Evolutionary conservation across 2,329 filamentous ascomycete genomes (phyloP).

Genomic region (Fusarium tjaetaba): DNA sequence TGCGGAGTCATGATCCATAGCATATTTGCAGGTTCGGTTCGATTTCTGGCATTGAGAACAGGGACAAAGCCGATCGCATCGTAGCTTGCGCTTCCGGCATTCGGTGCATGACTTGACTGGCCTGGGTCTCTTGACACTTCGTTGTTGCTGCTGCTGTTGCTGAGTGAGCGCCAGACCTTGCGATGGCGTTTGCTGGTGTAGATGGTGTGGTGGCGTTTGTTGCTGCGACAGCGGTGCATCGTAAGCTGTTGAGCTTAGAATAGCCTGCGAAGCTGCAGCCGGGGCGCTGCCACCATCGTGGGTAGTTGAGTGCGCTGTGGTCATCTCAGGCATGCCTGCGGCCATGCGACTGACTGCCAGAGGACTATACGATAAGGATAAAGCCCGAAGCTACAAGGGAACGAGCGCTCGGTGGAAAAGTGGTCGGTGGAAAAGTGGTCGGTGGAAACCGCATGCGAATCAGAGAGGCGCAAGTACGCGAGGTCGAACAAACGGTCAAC

Average conservation of each 20-base stretch:
- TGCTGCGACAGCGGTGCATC: conserved; percentile 41
- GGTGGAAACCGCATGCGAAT: conserved; percentile 5
- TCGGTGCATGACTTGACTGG: conserved; percentile 67
- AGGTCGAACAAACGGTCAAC: conserved; percentile 10
- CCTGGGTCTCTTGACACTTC: conserved; percentile 63
- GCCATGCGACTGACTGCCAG: conserved; percentile 7
- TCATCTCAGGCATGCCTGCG: conserved; percentile 32
- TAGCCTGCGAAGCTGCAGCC: conserved; percentile 19
- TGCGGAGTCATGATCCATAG: conserved; percentile 58
- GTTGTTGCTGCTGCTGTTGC: conserved; percentile 48
- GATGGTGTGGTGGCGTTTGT: conserved; percentile 43
- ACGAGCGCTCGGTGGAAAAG: background rate
- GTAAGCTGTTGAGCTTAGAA: conserved; percentile 37
- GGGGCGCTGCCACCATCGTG: conserved; percentile 37
- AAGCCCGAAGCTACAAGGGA: conserved; percentile 3
- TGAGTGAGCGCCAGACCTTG: conserved; percentile 35
- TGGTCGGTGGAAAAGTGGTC: background rate
- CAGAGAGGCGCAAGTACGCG: conserved; percentile 8
- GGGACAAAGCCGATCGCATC: conserved; percentile 65
- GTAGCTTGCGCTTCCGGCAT: conserved; percentile 66
- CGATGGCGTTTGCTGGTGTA: conserved; percentile 43
- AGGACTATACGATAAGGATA: background rate
- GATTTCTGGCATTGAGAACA: conserved; percentile 69
- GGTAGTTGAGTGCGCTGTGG: conserved; percentile 37
- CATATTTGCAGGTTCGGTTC: conserved; percentile 63